Conservation (phyloP, 768 basidiomycete species). For the Fomitopsis pulvina region DNA sequence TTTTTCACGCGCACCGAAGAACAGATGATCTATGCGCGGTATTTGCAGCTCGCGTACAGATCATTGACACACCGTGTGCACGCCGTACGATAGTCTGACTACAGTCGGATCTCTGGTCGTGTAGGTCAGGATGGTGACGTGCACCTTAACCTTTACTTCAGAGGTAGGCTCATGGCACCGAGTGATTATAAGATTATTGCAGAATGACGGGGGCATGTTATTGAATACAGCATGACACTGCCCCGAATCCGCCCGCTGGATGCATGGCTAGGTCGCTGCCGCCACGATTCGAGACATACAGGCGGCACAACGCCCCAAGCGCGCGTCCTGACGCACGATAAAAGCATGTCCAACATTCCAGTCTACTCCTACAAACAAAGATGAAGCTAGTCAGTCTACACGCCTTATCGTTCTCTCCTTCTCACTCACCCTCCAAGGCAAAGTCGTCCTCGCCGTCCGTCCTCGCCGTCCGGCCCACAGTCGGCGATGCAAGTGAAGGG, state of each 20-base stretch:
- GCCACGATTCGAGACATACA: background rate
- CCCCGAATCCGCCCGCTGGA: background rate
- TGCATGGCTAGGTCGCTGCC: background rate
- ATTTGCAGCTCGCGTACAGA: too few species aligned
- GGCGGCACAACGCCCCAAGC: background rate
- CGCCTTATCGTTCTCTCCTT: conserved; percentile 2
- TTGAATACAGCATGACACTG: too few species aligned
- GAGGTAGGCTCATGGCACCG: too few species aligned
- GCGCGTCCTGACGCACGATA: background rate
- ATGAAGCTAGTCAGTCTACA: background rate
- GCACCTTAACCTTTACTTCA: too few species aligned
- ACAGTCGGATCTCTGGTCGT: too few species aligned
- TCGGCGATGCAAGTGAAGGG: conserved; percentile 6
- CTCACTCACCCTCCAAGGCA: conserved; percentile 7
- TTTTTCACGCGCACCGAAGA: too few species aligned
- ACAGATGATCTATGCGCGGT: too few species aligned
- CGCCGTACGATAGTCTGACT: too few species aligned
- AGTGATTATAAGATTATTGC: too few species aligned
- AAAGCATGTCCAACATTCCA: background rate
- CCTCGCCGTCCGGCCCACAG: background rate
- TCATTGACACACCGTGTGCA: too few species aligned
- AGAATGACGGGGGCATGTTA: too few species aligned
- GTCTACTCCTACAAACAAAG: background rate
- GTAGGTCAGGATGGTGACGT: too few species aligned
- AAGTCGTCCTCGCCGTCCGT: conserved; percentile 1